phyloP scores from a whole-genome alignment of 2,329 filamentous ascomycete genomes.

The Leptographium procerum region DNA sequence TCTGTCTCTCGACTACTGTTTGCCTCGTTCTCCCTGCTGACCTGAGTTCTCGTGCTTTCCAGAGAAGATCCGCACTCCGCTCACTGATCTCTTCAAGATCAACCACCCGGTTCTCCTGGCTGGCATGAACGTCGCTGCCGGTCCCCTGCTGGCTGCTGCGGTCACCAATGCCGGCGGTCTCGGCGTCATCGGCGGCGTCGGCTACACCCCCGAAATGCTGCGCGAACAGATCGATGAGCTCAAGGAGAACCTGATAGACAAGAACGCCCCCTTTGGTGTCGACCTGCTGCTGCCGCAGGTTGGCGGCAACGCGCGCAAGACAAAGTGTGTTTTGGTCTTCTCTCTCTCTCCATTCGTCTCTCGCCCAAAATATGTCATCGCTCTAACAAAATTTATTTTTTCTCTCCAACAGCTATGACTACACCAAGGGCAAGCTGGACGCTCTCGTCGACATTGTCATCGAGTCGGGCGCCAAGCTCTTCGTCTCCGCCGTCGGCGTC shows the following conservation, averaged over 20 bases:
- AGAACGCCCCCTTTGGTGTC: constrained; percentile 91
- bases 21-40: neutral
- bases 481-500: constrained; percentile 93
- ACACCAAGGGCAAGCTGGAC: constrained; percentile 96
- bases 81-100: constrained; percentile 96
- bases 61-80: constrained; percentile 83
- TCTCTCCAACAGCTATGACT: constrained; percentile 67
- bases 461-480: constrained; percentile 79
- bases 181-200: constrained; percentile 89
- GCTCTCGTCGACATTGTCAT: constrained; percentile 88
- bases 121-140: constrained; percentile 98
- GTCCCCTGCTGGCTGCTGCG: constrained; percentile 88
- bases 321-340: constrained; percentile 48
- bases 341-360: neutral
- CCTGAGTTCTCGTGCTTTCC: constrained; percentile 6
- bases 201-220: constrained; percentile 96
- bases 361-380: neutral
- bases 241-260: constrained; percentile 76
- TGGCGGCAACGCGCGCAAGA: constrained; percentile 87
- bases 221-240: constrained; percentile 89
- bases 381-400: neutral
- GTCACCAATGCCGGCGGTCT: constrained; percentile 95
- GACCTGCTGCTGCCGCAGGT: constrained; percentile 91
- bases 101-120: constrained; percentile 92
- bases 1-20: neutral